Evolutionary conservation across 345 rosid genomes (phyloP).

Genomic region (Excoecaria cochinchinensis): DNA sequence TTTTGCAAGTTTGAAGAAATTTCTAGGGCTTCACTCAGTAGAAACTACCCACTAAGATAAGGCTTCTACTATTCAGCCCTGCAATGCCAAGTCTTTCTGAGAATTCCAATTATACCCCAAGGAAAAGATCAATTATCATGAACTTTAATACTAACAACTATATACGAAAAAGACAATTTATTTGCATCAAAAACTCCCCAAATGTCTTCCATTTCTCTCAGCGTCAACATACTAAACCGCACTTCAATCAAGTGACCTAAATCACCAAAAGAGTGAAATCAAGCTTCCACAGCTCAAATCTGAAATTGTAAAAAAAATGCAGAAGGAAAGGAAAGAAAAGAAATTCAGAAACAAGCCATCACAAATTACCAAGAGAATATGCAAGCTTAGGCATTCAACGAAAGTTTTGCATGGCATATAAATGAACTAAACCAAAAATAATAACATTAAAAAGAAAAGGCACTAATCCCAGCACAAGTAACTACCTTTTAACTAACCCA

Average conservation of each 20-base stretch:
- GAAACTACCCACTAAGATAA: conserved; percentile 10
- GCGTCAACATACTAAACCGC: conserved; percentile 19
- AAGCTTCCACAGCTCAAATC: conserved; percentile 41
- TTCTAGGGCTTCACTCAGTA: conserved; percentile 14
- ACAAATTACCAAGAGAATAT: background rate
- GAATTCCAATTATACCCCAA: conserved; percentile 16
- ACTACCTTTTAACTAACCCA: conserved; percentile 7
- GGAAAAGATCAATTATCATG: conserved; percentile 19
- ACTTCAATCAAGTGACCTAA: conserved; percentile 21
- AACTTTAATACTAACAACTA: conserved; percentile 18
- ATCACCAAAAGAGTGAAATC: conserved; percentile 26
- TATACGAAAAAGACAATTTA: conserved; percentile 10
- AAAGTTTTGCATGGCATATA: background rate
- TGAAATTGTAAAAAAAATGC: conserved; percentile 17
- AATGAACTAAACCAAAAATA: too few relatives aligned
- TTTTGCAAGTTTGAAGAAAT: background rate
- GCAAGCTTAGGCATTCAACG: background rate
- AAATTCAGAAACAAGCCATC: background rate
- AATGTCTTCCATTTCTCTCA: conserved; percentile 7
- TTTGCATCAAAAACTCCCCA: conserved; percentile 18
- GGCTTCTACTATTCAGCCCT: conserved; percentile 16
- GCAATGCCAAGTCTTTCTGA: background rate
- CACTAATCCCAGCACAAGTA: background rate
- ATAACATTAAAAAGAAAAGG: background rate
- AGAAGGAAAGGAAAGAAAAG: background rate